Evolutionary conservation across 352 stramenopile species (phyloP), one percentile per base, ranked within the genome.

Genomic region (Globisporangium barbulae): DNA sequence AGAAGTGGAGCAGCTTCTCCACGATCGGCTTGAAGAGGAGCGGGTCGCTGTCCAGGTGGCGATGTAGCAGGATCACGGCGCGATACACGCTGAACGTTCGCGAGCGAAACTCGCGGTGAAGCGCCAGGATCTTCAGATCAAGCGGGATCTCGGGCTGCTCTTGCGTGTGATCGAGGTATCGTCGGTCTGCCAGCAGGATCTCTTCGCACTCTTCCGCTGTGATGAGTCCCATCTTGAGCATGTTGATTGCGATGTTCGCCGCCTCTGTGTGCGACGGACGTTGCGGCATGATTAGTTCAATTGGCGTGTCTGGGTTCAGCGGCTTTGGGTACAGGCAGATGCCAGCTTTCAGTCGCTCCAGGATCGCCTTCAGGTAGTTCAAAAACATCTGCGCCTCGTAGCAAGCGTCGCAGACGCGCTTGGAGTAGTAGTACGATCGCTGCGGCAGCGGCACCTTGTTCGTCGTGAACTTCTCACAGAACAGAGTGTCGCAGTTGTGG

Each of bases 231-330:
- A 84, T 69, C 63, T 95, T 93, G 47, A 95, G 77, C 64, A 95
- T 75, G 47, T 95, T 78, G 48, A 94, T 94, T n/a, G 89, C 89
- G 65, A 94, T 94, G 41, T 90, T 90, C 5, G 85, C 87, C 1
- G 85, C 87, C 61, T 89, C 79, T 0, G 87, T 93, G 65, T 96
- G 83, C 48, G 87, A 70, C 52, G 81, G 85, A 5, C 88, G 81
- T 67, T 91, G 90, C n/a, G 83, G 84, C 84, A 93, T 94, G 60
- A 97, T 89, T 55, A 96, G 69, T 61, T 96, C 89, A 62, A 93
- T 92, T 13, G 85, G 85, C 19, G 85, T 90, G 35, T 92, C 81
- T 9, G 85, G 78, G 28, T 95, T 92, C 48, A 97, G 59, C n/a
- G 83, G 76, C 56, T 89, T 88, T 0, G 88, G 85, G 50, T 97